These are phyloP conservation scores for Talaromyces sp. DNA, from an alignment of 2,329 filamentous ascomycete genomes.

Conservation along the genomic window DNA sequence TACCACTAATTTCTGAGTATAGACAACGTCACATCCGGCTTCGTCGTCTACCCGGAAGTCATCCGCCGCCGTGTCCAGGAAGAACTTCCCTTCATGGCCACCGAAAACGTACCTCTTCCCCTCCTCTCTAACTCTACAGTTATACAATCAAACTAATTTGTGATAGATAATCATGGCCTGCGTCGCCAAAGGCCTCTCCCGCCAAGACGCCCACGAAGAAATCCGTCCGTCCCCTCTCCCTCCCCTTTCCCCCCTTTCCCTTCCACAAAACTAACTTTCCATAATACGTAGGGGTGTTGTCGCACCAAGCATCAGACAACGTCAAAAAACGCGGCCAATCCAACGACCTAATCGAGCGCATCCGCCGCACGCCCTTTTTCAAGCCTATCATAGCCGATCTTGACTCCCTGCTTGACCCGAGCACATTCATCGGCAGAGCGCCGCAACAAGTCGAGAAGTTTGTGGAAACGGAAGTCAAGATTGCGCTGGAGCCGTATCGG, in stretches of 20 bases:
- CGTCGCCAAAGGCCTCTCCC: conserved; percentile 65
- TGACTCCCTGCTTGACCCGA: conserved; percentile 5
- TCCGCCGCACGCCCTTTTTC: conserved; percentile 73
- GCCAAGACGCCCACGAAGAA: conserved; percentile 83
- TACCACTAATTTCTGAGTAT: conserved; percentile 28
- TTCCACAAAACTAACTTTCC: background rate
- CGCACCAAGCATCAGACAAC: conserved; percentile 68
- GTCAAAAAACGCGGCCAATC: conserved; percentile 70
- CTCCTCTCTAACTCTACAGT: background rate
- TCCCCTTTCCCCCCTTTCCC: background rate
- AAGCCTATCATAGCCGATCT: conserved; percentile 10
- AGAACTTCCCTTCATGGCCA: conserved; percentile 86
- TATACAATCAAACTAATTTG: background rate
- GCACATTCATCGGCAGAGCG: conserved; percentile 11
- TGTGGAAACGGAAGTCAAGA: background rate
- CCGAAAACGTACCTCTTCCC: conserved; percentile 42
- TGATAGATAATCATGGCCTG: conserved; percentile 70
- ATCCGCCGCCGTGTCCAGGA: conserved; percentile 67
- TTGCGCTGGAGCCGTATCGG: background rate
- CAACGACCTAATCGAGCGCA: conserved; percentile 80
- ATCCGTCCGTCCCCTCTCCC: conserved; percentile 53
- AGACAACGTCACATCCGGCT: conserved; percentile 66
- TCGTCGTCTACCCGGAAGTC: conserved; percentile 75
- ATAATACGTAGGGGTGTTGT: conserved; percentile 59
- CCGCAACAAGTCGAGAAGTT: conserved; percentile 8